phyloP scores from a whole-genome alignment of 148 eudicot species.

The Pouteria glomerata region DNA sequence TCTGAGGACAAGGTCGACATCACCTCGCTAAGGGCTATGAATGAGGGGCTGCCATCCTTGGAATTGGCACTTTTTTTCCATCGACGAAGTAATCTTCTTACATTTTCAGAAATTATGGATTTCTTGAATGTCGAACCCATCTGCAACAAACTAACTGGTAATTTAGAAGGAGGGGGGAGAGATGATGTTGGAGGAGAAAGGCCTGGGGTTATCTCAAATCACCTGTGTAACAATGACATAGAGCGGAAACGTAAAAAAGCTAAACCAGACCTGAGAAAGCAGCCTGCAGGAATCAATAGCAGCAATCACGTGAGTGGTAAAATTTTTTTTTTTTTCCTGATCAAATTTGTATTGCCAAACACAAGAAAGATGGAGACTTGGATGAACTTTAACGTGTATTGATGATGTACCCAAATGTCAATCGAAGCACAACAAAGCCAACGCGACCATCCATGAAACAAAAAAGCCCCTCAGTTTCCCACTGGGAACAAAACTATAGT shows the following conservation, averaged over 20 bases:
- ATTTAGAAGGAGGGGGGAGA: neutral
- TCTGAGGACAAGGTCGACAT: conserved; percentile 11
- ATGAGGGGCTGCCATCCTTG: conserved; percentile 18
- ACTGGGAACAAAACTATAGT: conserved; percentile 25
- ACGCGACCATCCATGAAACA: conserved; percentile 44
- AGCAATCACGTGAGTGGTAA: neutral
- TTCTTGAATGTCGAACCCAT: conserved; percentile 74
- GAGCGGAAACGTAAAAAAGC: conserved; percentile 75
- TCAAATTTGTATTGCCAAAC: neutral
- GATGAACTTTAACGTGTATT: neutral
- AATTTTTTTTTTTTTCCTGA: too few relatives aligned
- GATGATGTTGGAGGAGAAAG: neutral
- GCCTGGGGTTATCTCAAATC: neutral
- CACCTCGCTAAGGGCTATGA: neutral
- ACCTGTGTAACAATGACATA: conserved; percentile 77
- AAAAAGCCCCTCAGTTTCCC: conserved; percentile 54
- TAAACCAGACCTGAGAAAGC: conserved; percentile 71
- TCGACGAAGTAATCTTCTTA: conserved; percentile 51
- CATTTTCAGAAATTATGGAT: conserved; percentile 47
- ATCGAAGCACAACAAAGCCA: conserved; percentile 42
- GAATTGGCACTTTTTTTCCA: conserved; percentile 55
- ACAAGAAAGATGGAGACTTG: neutral
- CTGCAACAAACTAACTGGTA: conserved; percentile 20
- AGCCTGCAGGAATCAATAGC: conserved; percentile 30
- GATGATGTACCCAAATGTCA: conserved; percentile 59